Evolutionary conservation across 176 grass and related monocot genomes (phyloP), one percentile per base, ranked within the genome.

Genomic region (Musa beccarii): DNA sequence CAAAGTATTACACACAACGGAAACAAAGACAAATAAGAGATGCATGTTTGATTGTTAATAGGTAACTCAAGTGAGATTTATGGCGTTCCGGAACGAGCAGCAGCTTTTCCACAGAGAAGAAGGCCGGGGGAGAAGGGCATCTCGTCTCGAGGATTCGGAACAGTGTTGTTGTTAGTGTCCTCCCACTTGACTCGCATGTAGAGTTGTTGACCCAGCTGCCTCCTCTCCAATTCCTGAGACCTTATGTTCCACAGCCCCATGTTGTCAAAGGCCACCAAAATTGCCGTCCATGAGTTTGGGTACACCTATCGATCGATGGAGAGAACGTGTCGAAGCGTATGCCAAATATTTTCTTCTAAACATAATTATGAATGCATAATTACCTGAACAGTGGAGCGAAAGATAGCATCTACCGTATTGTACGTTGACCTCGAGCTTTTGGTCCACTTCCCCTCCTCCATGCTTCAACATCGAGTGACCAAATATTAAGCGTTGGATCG

Each of bases 371-470:
- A 25, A 25, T 9, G 62, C 6, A n/a, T 19, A 61, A 20, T 61
- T 69, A 69, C 67, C 67, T 69, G 67, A 17, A 51, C 67, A 9
- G 67, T 69, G 17, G 67, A 69, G 0, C 67, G 67, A 8, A 14
- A 69, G 34, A 69, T 26, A 3, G 67, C 67, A 69, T 69, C 67
- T 9, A 69, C 67, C 67, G 21, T 69, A 15, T 69, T 69, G 34
- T 69, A 69, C 13, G 25, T 69, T 16, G 67, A 69, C 14, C 34
- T 69, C 25, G 50, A 69, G 12, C 11, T 49, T 19, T 8, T 1
- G 29, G 51, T 69, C 67, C 67, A 69, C 15, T 49, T 49, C 1
- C 67, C 67, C 29, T 14, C 0, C 1, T 69, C 67, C 67, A 69
- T 69, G 16, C 67, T 69, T 17, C 67, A 50, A 1, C 8, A 43